These are phyloP conservation scores for Aureobasidium sp. DNA, from an alignment of 2,329 filamentous ascomycete genomes.

Conservation along the genomic window DNA sequence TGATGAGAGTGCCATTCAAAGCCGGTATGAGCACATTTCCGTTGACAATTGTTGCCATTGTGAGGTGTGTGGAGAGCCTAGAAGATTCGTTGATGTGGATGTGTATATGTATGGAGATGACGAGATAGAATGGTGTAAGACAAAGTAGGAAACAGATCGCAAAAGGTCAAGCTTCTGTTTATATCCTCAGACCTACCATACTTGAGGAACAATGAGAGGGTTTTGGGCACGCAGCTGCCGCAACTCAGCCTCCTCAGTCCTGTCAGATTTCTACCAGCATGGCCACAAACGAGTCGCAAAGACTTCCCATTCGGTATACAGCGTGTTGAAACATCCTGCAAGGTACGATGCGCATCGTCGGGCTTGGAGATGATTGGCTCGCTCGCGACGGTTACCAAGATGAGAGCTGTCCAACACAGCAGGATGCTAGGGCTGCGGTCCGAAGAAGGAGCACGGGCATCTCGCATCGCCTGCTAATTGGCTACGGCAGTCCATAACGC, in stretches of 20 bases:
- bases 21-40: not conserved
- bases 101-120: not conserved
- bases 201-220: not conserved
- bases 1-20: slow-evolving; percentile 10
- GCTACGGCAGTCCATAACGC: too few species aligned
- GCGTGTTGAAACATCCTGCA: not conserved
- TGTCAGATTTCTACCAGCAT: not conserved
- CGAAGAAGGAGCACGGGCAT: not conserved
- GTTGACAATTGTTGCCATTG: slow-evolving; percentile 4
- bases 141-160: not conserved
- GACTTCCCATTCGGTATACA: not conserved
- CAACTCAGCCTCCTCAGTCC: not conserved
- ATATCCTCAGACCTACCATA: not conserved
- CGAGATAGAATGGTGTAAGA: not conserved
- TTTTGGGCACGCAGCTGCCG: not conserved
- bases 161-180: not conserved
- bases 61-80: not conserved
- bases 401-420: not conserved
- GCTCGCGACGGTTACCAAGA: not conserved
- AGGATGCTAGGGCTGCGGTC: not conserved
- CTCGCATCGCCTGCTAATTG: not conserved
- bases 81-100: not conserved
- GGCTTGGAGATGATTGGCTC: not conserved
- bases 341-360: not conserved
- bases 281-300: not conserved